Evolutionary conservation across 2,329 filamentous ascomycete genomes (phyloP), one percentile per base, ranked within the genome.

Genomic region (Grosmannia huntii): DNA sequence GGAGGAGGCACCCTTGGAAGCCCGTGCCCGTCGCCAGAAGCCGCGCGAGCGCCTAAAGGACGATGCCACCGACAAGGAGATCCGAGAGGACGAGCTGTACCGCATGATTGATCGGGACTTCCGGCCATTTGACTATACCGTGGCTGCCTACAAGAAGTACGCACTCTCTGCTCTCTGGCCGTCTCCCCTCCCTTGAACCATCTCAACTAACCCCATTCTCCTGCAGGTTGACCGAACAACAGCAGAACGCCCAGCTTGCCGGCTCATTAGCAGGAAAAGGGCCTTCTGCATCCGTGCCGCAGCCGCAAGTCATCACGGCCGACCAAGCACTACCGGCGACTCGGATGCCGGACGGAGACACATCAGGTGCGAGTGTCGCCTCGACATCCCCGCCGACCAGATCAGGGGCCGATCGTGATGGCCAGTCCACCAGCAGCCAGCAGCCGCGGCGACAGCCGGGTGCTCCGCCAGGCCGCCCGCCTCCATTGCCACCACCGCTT

Each of bases 101-200:
- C 85, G 85, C 63, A 88, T 95, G 81, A 96, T 99, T 61, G 94
- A 99, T 71, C 87, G 83, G 5, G 87, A 96, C 66, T 99, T 97
- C 68, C 85, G 88, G 69, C 89, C 91, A 0, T 99, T 97, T 69
- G 94, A 99, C 70, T 99, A 99, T 71, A 96, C 91, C 0, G 74
- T 85, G 3, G 84, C 89, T 23, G 87, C 84, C 4, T 92, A 90
- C 66, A 84, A 85, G 67, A 85, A 85, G 80, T 90, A 76, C 63
- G 83, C 66, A 6, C 4, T 19, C 9, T 14, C 41, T 19, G 16
- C 28, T 49, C 33, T 11, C 14, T 38, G 11, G 4, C 3, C 19
- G 23, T 31, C 31, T 33, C 28, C 16, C 6, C 1, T 28, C 23
- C 4, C 31, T 33, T 33, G 7, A 33, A 10, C 6, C 9, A 10